phyloP scores from a whole-genome alignment of 176 grass and related monocot species.

The Panicum miliaceum region DNA sequence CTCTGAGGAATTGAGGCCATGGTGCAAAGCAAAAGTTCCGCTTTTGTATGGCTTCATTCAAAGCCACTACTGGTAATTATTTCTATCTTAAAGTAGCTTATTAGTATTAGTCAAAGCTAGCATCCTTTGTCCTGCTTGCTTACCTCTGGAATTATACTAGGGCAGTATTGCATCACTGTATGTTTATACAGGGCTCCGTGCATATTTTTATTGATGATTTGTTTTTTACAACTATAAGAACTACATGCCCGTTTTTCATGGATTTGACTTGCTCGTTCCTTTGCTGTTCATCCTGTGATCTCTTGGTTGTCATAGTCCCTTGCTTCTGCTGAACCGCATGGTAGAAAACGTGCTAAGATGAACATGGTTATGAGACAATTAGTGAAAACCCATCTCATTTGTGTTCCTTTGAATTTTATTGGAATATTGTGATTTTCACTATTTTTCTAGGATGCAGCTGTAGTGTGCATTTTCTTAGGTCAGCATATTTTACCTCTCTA shows the following conservation, averaged over 20 bases:
- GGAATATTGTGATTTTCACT: background rate
- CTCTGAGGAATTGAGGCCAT: slow-evolving; percentile 62
- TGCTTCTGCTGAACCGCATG: background rate
- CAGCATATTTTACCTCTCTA: background rate
- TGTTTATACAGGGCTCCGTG: background rate
- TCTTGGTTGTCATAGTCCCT: background rate
- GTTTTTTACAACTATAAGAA: background rate
- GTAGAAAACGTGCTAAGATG: background rate
- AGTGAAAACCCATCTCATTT: slow-evolving; percentile 12
- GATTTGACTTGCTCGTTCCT: slow-evolving; percentile 11
- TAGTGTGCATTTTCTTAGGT: background rate
- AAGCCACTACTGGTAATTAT: slow-evolving; percentile 87
- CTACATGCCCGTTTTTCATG: slow-evolving; percentile 26
- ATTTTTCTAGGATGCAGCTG: slow-evolving; percentile 2
- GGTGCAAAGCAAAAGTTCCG: slow-evolving; percentile 82
- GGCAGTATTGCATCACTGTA: background rate
- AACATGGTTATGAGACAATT: background rate
- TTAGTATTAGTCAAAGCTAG: slow-evolving; percentile 1
- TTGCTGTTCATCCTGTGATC: background rate
- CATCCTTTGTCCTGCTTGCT: background rate
- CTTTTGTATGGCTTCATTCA: slow-evolving; percentile 91
- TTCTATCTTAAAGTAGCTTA: slow-evolving; percentile 18
- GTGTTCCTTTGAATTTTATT: slow-evolving; percentile 6
- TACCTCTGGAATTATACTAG: background rate
- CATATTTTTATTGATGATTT: background rate